Base-by-base conservation (phyloP, 805 yeast species). In the Cephaloascus fragrans region DNA sequence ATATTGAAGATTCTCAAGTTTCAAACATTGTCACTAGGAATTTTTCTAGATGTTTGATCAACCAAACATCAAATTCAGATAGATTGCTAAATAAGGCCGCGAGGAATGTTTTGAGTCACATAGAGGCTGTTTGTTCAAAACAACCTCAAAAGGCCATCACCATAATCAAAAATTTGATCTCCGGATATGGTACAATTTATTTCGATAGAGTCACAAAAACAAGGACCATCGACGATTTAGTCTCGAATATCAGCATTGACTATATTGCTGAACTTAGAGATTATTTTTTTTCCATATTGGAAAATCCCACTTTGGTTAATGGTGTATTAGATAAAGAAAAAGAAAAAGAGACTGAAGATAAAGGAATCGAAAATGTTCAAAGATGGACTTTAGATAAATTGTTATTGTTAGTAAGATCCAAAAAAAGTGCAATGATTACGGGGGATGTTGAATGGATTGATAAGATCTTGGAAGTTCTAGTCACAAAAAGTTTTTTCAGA, bases 201-300 rank as follows among this genome's bases (percentile, higher is more conserved):
- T 88, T 89, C 56, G 97, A 89, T 56, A 67, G 71, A 43, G 53
- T 83, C 20, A 81, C 95, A 2, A 87, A 83, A 50, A 62, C 89
- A 1, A 86, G 81, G 52, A 74, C 86, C 0, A 61, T 75, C 10
- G 77, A 75, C 33, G 56, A 53, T 12, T 50, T 78, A 8, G 45
- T 77, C 6, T 36, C 49, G 3, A 45, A 39, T 26, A 32, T 39
- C 31, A 8, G 12, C 10, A 17, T 45, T 16, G 45, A 43, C 3
- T 37, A 36, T n/a, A n/a, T n/a, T n/a, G n/a, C n/a, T n/a, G n/a
- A n/a, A n/a, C n/a, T n/a, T n/a, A n/a, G n/a, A n/a, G n/a, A n/a
- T n/a, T n/a, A n/a, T n/a, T n/a, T n/a, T n/a, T n/a, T n/a, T n/a
- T n/a, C n/a, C n/a, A n/a, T n/a, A n/a, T n/a, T n/a, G n/a, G n/a